These are phyloP conservation scores for Aeschynomene evenia DNA, from an alignment of 306 rosid genomes.

Conservation along the genomic window DNA sequence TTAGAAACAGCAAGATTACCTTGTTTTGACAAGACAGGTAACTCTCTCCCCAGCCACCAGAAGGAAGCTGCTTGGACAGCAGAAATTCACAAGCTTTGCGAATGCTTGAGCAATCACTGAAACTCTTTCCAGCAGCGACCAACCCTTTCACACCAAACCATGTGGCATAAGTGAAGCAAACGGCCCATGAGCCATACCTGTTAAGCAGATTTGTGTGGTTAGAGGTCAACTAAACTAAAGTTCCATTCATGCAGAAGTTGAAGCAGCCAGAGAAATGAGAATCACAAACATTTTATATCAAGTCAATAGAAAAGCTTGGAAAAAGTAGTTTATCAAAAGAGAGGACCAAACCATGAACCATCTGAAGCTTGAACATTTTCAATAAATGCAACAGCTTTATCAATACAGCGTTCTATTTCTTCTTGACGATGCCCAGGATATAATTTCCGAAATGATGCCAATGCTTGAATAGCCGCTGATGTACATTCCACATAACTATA, in stretches of 20 bases:
- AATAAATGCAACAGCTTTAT: conserved; percentile 52
- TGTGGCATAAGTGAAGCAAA: conserved; percentile 81
- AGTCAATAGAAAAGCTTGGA: conserved; percentile 5
- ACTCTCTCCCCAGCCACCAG: conserved; percentile 96
- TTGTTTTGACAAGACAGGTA: conserved; percentile 85
- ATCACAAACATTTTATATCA: background rate
- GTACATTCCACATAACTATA: conserved; percentile 86
- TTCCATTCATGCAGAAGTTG: conserved; percentile 15
- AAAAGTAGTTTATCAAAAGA: conserved; percentile 7
- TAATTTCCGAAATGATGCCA: conserved; percentile 53
- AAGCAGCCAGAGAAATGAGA: conserved; percentile 1
- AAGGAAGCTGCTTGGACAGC: conserved; percentile 69
- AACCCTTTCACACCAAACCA: conserved; percentile 86
- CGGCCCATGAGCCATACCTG: conserved; percentile 95
- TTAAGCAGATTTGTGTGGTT: conserved; percentile 39
- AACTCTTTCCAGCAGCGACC: conserved; percentile 76
- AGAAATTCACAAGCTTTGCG: conserved; percentile 75
- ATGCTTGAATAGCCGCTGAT: conserved; percentile 85
- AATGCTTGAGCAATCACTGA: conserved; percentile 50
- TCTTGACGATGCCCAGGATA: conserved; percentile 64
- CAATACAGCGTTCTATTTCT: conserved; percentile 61
- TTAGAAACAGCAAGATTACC: conserved; percentile 40
- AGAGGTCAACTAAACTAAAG: conserved; percentile 23
- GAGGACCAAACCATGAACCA: conserved; percentile 80
- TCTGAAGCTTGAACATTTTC: conserved; percentile 66